Evolutionary conservation across 495 filamentous ascomycete genomes (phyloP).

Genomic region (Daldinia loculata): DNA sequence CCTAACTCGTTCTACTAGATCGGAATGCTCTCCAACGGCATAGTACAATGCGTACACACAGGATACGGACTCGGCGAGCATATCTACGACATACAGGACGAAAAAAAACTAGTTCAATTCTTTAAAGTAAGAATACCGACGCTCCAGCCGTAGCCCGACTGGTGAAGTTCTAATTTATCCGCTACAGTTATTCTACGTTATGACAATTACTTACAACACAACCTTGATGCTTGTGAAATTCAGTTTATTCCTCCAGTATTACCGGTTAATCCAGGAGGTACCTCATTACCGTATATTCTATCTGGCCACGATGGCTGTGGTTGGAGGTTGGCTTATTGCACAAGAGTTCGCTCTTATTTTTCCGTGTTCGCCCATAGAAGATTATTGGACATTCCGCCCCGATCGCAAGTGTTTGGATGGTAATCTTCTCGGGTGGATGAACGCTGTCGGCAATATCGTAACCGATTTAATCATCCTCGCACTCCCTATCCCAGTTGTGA

Average conservation of each 20-base stretch:
- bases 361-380: constrained; percentile 46
- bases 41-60: constrained; percentile 33
- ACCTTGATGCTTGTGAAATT: constrained; percentile 34
- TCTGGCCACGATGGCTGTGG: constrained; percentile 18
- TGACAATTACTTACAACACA: constrained; percentile 27
- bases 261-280: constrained; percentile 39
- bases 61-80: constrained; percentile 35
- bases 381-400: constrained; percentile 51
- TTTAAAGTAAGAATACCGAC: constrained; percentile 29
- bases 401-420: constrained; percentile 55
- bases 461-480: constrained; percentile 60
- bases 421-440: constrained; percentile 58
- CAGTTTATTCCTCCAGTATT: constrained; percentile 41
- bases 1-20: constrained; percentile 26
- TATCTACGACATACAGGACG: constrained; percentile 18
- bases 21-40: constrained; percentile 32
- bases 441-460: constrained; percentile 60
- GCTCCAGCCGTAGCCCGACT: not conserved
- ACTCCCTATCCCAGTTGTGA: constrained; percentile 61
- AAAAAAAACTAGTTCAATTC: constrained; percentile 1
- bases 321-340: constrained; percentile 32
- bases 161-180: constrained; percentile 18
- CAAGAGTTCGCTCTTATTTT: constrained; percentile 44
- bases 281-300: constrained; percentile 34
- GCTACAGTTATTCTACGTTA: constrained; percentile 28